Evolutionary conservation across 208 protist genomes (phyloP).

Genomic region (Wallacemonas sp.): DNA sequence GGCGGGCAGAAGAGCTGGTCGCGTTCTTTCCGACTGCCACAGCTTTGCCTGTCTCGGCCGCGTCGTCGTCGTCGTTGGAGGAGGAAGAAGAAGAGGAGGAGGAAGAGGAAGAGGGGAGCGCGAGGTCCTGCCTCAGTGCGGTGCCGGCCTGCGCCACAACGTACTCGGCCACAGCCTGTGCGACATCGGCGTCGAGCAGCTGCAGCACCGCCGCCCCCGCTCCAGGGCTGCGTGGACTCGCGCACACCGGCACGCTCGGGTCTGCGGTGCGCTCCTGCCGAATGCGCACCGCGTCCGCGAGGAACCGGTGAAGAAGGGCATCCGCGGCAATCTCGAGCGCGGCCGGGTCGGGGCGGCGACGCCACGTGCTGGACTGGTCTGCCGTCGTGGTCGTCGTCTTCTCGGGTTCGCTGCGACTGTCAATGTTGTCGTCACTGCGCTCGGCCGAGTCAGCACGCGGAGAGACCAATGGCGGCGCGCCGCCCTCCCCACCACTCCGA

Average conservation of each 20-base stretch:
- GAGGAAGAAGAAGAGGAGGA: neutral
- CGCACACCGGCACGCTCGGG: conserved; percentile 9
- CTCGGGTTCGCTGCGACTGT: no score
- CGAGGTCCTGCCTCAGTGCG: neutral
- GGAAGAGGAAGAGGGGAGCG: neutral
- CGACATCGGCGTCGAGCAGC: conserved; percentile 5
- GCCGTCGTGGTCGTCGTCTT: neutral
- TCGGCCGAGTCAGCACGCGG: conserved; percentile 6
- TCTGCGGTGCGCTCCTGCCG: conserved; percentile 4
- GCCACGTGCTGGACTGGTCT: neutral
- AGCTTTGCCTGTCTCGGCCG: no score
- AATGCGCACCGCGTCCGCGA: conserved; percentile 9
- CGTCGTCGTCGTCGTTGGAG: no score
- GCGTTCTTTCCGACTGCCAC: no score
- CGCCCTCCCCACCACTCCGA: neutral
- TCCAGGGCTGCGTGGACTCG: conserved; percentile 5
- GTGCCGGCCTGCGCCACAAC: conserved; percentile 21
- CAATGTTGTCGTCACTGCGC: neutral
- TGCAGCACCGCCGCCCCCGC: neutral
- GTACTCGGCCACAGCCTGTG: conserved; percentile 19
- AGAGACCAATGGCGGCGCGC: neutral
- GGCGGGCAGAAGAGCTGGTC: neutral
- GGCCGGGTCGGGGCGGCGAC: neutral
- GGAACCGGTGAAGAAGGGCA: neutral
- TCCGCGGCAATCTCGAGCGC: neutral